These are phyloP conservation scores for Trametes sanguinea DNA, from an alignment of 768 basidiomycete species.

Conservation along the genomic window DNA sequence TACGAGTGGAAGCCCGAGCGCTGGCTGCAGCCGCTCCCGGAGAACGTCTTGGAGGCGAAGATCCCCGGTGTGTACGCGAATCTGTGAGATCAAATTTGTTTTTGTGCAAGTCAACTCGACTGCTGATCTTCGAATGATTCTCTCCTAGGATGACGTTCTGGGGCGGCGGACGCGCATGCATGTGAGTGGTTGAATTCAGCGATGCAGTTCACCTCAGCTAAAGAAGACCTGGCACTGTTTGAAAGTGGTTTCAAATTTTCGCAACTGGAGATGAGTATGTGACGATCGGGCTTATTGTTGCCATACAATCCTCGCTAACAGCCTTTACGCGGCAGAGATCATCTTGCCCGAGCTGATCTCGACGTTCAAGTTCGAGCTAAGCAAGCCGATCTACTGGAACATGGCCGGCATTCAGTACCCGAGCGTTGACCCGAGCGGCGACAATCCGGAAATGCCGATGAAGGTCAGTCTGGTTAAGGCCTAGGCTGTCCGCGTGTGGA, in stretches of 20 bases:
- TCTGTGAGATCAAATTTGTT: constrained; percentile 1
- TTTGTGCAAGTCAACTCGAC: neutral
- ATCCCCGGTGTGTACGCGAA: constrained; percentile 25
- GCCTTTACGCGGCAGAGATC: constrained; percentile 6
- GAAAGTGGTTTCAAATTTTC: constrained; percentile 26
- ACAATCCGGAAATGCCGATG: neutral
- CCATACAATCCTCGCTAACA: neutral
- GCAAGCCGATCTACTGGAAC: constrained; percentile 21
- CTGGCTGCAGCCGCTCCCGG: constrained; percentile 24
- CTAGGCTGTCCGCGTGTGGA: neutral
- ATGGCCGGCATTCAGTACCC: constrained; percentile 17
- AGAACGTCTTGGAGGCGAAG: constrained; percentile 13
- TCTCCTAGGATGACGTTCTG: constrained; percentile 44
- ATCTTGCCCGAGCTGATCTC: constrained; percentile 15
- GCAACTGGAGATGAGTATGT: constrained; percentile 28
- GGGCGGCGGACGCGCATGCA: constrained; percentile 46
- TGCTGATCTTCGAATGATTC: neutral
- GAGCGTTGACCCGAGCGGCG: constrained; percentile 22
- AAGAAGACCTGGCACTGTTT: neutral
- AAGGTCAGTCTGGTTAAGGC: neutral
- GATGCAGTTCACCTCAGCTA: no score
- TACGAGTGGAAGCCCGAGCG: constrained; percentile 30
- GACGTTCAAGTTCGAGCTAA: constrained; percentile 16
- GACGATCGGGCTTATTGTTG: neutral
- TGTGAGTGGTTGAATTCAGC: constrained; percentile 34